These are phyloP conservation scores for Colletotrichum australisinense DNA, from an alignment of 2,329 filamentous ascomycete genomes.

Conservation along the genomic window DNA sequence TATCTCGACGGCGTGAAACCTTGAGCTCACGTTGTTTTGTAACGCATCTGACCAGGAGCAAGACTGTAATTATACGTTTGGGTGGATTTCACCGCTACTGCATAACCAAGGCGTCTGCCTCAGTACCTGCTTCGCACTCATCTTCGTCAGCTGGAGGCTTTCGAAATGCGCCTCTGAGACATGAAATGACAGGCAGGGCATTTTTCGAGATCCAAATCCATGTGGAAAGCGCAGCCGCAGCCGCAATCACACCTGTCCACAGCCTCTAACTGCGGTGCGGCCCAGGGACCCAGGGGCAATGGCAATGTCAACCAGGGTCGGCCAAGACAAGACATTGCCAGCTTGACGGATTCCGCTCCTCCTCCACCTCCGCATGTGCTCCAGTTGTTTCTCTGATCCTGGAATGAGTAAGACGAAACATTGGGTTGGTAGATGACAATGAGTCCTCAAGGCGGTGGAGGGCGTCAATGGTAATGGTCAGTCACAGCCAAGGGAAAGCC, in stretches of 20 bases:
- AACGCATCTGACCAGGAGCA: not conserved
- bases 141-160: not conserved
- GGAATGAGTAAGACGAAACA: not conserved
- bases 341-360: not conserved
- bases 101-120: not conserved
- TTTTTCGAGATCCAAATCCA: not conserved
- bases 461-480: slow-evolving; percentile 8
- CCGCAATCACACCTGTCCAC: slow-evolving; percentile 5
- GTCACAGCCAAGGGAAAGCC: slow-evolving; percentile 11
- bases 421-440: not conserved
- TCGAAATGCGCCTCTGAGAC: not conserved
- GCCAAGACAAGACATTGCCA: not conserved
- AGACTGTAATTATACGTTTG: not conserved
- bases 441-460: not conserved
- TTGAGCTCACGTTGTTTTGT: not conserved
- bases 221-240: slow-evolving; percentile 23
- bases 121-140: not conserved
- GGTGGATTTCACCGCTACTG: not conserved
- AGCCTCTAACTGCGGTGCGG: not conserved
- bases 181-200: not conserved
- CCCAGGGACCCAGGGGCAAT: not conserved
- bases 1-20: not conserved
- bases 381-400: not conserved
- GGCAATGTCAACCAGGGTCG: not conserved
- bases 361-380: slow-evolving; percentile 6